These are phyloP conservation scores for Solanum dulcamara DNA, from an alignment of 257 asterid genomes.

Conservation along the genomic window DNA sequence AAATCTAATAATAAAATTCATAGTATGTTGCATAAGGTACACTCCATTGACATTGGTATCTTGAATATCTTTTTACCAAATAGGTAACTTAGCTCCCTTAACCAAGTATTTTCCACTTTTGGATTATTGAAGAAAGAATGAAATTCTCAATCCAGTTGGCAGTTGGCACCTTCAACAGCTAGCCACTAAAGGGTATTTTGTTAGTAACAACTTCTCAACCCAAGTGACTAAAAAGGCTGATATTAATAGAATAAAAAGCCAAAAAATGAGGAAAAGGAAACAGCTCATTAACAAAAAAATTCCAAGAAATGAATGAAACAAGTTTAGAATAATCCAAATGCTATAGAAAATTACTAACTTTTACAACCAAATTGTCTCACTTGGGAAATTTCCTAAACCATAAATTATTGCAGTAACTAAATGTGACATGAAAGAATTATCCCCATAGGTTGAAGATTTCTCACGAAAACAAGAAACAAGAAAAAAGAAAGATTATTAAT, in stretches of 20 bases:
- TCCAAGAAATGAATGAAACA: not conserved
- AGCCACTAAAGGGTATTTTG: not conserved
- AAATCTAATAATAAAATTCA: no score
- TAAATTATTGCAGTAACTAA: not conserved
- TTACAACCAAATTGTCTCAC: not conserved
- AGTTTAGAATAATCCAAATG: not conserved
- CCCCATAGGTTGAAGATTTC: not conserved
- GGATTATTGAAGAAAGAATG: not conserved
- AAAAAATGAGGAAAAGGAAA: not conserved
- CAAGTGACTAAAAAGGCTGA: not conserved
- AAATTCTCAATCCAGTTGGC: not conserved
- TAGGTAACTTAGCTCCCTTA: not conserved
- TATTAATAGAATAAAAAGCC: not conserved
- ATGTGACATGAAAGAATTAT: not conserved
- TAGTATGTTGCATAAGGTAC: not conserved
- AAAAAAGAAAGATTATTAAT: not conserved
- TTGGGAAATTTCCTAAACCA: not conserved
- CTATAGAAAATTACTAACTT: not conserved
- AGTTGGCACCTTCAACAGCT: not conserved
- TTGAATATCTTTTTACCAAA: not conserved
- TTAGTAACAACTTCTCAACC: not conserved
- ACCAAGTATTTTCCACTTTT: constrained; percentile 1
- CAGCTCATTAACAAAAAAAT: not conserved
- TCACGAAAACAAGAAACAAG: not conserved
- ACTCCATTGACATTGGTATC: not conserved